Evolutionary conservation across 2,329 filamentous ascomycete genomes (phyloP), one percentile per base, ranked within the genome.

Genomic region (Penicillium sp.): DNA sequence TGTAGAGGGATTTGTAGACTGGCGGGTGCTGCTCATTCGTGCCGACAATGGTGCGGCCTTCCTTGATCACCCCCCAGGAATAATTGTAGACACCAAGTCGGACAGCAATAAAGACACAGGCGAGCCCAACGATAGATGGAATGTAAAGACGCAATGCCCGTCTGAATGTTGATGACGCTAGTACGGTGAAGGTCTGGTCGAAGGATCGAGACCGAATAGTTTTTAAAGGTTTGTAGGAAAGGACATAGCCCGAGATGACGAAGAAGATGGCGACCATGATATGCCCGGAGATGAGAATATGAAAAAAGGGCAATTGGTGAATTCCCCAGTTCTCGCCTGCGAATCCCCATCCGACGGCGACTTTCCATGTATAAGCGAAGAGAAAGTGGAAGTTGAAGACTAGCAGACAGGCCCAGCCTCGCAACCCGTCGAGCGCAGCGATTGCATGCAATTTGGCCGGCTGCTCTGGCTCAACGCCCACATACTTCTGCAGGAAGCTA

Each of bases 231-330:
- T 75, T 76, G 55, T 75, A 75, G 27, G 77, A 78, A 47, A 80
- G 69, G n/a, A 78, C 77, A 55, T 80, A 81, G 51, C 78, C 78
- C 9, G 77, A 80, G 26, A 81, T 74, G 33, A 80, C 74, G 62
- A 81, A 81, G 67, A 81, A 80, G 37, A 80, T 75, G 46, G 74
- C 72, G 14, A 80, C 78, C 77, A 78, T 78, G 58, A 79, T 75
- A 59, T 80, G 77, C 25, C 78, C 77, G 4, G 77, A 75, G 54
- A 77, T 76, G 26, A 78, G 61, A 61, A 78, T 65, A 50, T 78
- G 75, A 23, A 79, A 50, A 60, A 79, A 69, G 11, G 77, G 77
- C 4, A 77, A 63, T 59, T 78, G 75, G 51, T 76, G 71, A 14
- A 77, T 60, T 3, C 71, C 69, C 59, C 72, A 78, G 43, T 78